Conservation (phyloP, 768 basidiomycete species). For the Xerocomellus intermedius region DNA sequence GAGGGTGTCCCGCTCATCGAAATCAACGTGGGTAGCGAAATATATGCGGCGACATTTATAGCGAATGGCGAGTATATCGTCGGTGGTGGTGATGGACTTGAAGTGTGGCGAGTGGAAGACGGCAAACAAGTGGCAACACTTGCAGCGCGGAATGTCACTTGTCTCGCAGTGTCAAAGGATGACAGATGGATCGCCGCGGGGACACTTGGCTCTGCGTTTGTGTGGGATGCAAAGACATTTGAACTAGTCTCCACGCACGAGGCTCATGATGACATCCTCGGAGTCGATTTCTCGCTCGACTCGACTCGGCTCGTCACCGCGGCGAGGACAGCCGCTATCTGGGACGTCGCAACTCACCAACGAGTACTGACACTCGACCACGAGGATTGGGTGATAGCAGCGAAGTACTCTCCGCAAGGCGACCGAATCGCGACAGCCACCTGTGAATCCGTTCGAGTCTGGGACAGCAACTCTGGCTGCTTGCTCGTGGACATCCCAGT, state of each 20-base stretch:
- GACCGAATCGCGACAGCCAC: too few species aligned
- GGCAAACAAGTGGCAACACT: neutral
- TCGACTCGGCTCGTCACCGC: neutral
- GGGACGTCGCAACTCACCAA: too few species aligned
- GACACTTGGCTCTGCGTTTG: neutral
- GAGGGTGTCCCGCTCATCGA: too few species aligned
- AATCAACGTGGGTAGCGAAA: neutral
- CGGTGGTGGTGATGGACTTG: neutral
- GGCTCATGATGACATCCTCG: accelerated
- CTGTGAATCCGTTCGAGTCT: too few species aligned
- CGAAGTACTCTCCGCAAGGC: too few species aligned
- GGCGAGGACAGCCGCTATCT: too few species aligned
- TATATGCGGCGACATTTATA: neutral
- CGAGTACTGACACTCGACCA: too few species aligned
- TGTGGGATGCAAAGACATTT: neutral
- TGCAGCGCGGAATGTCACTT: accelerated
- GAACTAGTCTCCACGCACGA: neutral
- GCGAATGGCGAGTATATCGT: neutral
- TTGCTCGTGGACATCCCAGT: neutral
- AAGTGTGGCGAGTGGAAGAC: neutral
- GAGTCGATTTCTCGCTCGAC: constrained; percentile 5
- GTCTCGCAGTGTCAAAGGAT: neutral
- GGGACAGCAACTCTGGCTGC: neutral
- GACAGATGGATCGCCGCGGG: constrained; percentile 5
- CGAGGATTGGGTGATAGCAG: too few species aligned